Base-by-base conservation (phyloP, 2,329 filamentous ascomycete genomes). In the Piedraia hortae region DNA sequence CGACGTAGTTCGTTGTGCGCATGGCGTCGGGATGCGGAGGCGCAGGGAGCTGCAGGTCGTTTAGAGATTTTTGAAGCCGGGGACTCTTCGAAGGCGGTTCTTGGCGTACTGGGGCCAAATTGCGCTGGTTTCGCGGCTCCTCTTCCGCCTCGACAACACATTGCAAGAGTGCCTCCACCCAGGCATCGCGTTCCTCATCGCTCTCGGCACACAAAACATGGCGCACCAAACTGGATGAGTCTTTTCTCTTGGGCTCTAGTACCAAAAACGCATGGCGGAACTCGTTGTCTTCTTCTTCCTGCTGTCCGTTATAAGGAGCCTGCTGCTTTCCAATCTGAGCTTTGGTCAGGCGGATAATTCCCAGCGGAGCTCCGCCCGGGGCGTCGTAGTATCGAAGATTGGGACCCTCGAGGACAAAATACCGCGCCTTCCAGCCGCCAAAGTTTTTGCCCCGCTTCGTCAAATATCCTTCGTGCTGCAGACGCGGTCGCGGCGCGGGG, bases 391-490 rank as follows among this genome's bases (percentile, higher is more conserved):
- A 97, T 36, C 72, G 78, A 35, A 97, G 50, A 26, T 68, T 56
- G 4, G 68, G 59, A 6, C 65, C 66, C 34, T 73, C 62, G 3
- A 74, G 50, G 8, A 69, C 55, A 36, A 73, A 73, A 36, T 63
- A 72, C 26, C 67, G 52, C 6, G 78, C 80, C 47, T 97, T 97
- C 85, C 85, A 97, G 21, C 85, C 85, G 22, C 85, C 85, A 48
- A 97, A 97, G 38, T 93, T 93, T 54, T 97, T 97, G 21, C 85
- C 85, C 34, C 74, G 64, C 51, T 97, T 97, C 2, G 85, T 93
- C 21, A 97, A 51, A 44, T 93, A 97, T 5, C 85, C 85, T 39
- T 68, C 80, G 38, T 75, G 77, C 27, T 67, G 56, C 5, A 70
- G 64, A 21, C 66, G 62, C 3, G 65, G 63, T 34, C 68, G 62